Percentiles rank a stretch among this genome's conserved stretches.
phyloP scores from a whole-genome alignment of 805 yeast genomes.

The Metschnikowia santaceciliae region DNA sequence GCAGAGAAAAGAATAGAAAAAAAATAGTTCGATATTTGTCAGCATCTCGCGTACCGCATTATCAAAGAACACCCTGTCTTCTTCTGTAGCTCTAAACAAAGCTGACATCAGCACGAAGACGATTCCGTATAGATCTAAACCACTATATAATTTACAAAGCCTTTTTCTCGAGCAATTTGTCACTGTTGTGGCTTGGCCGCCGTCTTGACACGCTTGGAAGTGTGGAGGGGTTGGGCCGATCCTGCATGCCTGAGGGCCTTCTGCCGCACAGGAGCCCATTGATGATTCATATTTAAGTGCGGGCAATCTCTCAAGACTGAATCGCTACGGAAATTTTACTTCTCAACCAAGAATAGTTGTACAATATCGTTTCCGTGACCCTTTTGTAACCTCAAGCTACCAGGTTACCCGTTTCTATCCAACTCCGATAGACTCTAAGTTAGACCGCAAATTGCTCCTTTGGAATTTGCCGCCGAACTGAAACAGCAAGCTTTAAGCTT shows the following conservation, averaged over 20 bases:
- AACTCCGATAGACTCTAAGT: neutral
- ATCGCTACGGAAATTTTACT: neutral
- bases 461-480: neutral
- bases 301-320: neutral
- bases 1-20: neutral
- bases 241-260: neutral
- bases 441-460: neutral
- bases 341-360: neutral
- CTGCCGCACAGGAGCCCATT: neutral
- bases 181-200: neutral
- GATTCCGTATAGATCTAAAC: too few relatives aligned
- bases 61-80: neutral
- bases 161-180: neutral
- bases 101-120: too few relatives aligned
- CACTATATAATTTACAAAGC: neutral
- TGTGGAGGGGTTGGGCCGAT: neutral
- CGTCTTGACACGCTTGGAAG: neutral
- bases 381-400: neutral
- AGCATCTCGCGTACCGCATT: neutral
- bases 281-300: neutral
- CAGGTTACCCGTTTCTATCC: neutral
- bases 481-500: neutral
- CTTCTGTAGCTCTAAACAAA: neutral
- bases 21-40: conserved; percentile 1
- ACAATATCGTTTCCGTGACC: neutral